Conservation (phyloP, 805 yeast genomes). For the Yamadazyma scolyti region DNA sequence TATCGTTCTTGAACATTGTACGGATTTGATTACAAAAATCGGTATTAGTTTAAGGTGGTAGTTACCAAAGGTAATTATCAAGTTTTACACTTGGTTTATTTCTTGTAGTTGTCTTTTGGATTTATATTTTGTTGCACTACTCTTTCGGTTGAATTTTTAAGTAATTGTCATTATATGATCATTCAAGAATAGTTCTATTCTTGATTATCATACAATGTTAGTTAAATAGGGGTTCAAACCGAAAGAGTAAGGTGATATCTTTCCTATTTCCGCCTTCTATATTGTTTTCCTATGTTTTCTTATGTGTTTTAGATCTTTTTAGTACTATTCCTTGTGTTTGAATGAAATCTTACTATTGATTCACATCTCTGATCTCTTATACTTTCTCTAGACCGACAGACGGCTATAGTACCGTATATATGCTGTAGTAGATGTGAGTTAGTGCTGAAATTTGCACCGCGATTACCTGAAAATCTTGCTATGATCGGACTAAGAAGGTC, state of each 20-base stretch:
- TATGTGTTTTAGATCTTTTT: no score
- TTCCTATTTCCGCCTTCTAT: background rate
- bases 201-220: slow-evolving; percentile 11
- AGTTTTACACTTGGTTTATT: slow-evolving; percentile 1
- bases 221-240: slow-evolving; percentile 16
- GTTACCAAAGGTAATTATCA: slow-evolving; percentile 1
- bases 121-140: slow-evolving; percentile 7
- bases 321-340: no score
- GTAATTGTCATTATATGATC: slow-evolving; percentile 14
- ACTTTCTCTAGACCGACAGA: no score
- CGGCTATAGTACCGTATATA: no score
- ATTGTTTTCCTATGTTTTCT: no score
- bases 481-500: no score
- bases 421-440: no score
- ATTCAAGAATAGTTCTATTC: background rate
- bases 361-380: no score
- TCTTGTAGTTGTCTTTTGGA: slow-evolving; percentile 4
- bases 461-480: no score
- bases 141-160: slow-evolving; percentile 14
- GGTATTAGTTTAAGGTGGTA: slow-evolving; percentile 1
- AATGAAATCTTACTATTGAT: no score
- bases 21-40: background rate
- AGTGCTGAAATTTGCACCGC: no score
- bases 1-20: slow-evolving; percentile 3
- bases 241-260: slow-evolving; percentile 9